Percentiles rank a stretch among this genome's conserved stretches.
phyloP scores from a whole-genome alignment of 352 stramenopile species.

The Phytophthora boehmeriae region DNA sequence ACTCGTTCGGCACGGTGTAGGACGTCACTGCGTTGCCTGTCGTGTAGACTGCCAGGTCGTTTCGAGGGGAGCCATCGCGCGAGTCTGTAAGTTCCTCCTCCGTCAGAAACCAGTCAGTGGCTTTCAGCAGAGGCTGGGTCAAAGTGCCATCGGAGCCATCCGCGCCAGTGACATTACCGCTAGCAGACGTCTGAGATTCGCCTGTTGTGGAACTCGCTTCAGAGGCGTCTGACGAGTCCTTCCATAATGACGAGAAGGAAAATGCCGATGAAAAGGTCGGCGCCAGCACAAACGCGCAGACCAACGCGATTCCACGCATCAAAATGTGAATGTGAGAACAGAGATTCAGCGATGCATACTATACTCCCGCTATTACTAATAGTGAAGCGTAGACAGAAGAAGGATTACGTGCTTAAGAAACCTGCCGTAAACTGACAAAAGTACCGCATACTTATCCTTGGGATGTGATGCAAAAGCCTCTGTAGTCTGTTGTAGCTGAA shows the following conservation, averaged over 20 bases:
- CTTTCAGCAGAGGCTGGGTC: conserved; percentile 48
- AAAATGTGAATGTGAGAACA: not conserved
- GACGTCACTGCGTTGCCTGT: conserved; percentile 44
- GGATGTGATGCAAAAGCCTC: no score
- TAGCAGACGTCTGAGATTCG: not conserved
- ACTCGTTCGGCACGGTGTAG: conserved; percentile 39
- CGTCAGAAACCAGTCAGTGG: conserved; percentile 57
- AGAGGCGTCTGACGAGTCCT: not conserved
- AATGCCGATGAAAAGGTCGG: conserved; percentile 7
- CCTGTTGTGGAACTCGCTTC: not conserved
- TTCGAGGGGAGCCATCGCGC: conserved; percentile 42
- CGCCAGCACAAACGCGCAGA: not conserved
- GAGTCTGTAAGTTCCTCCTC: conserved; percentile 49
- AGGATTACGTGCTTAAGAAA: no score
- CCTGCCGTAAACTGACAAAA: no score
- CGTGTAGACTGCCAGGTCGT: conserved; percentile 37
- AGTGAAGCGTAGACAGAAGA: no score
- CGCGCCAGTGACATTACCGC: not conserved
- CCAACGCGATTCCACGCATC: not conserved
- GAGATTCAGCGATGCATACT: not conserved
- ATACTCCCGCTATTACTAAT: no score
- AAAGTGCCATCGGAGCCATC: conserved; percentile 32
- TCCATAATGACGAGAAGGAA: conserved; percentile 11
- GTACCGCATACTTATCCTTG: no score
- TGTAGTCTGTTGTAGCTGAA: no score